Percentiles rank a stretch among this genome's conserved stretches.
phyloP scores from a whole-genome alignment of 2,329 filamentous ascomycete genomes.

The Exophiala sp. region DNA sequence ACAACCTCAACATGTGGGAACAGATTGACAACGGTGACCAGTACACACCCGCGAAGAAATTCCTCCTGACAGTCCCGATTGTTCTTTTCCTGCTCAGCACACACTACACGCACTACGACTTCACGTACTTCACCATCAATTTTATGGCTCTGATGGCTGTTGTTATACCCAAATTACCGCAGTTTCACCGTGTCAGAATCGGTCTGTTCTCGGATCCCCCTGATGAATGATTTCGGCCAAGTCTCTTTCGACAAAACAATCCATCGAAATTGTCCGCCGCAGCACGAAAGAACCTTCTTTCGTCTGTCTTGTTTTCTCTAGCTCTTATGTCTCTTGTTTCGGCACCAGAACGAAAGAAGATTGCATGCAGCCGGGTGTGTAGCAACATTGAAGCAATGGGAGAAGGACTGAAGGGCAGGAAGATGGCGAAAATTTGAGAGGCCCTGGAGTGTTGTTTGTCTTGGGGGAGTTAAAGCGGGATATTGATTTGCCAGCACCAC shows the following conservation, averaged over 20 bases:
- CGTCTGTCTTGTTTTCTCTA: not conserved
- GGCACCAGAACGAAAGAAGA: not conserved
- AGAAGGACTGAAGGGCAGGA: not conserved
- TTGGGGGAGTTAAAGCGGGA: not conserved
- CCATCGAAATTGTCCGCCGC: not conserved
- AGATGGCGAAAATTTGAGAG: not conserved
- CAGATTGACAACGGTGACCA: slow-evolving; percentile 99
- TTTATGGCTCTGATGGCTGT: slow-evolving; percentile 86
- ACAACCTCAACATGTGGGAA: slow-evolving; percentile 99
- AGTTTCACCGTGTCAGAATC: slow-evolving; percentile 74
- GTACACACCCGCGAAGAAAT: slow-evolving; percentile 98
- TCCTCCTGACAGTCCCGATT: slow-evolving; percentile 89
- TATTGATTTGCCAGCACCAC: not conserved
- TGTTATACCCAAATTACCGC: slow-evolving; percentile 88
- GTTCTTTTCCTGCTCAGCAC: slow-evolving; percentile 93
- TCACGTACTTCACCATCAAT: slow-evolving; percentile 96
- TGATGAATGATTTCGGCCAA: slow-evolving; percentile 45
- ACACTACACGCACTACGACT: slow-evolving; percentile 96
- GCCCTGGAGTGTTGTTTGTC: not conserved
- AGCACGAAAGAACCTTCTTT: no score
- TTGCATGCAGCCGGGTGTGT: not conserved
- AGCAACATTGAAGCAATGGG: not conserved
- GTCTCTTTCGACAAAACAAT: not conserved
- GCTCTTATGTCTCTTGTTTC: not conserved
- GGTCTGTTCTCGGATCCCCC: slow-evolving; percentile 65